These are phyloP conservation scores for Atkinsonella texensis DNA, from an alignment of 2,329 filamentous ascomycete genomes.

Conservation along the genomic window DNA sequence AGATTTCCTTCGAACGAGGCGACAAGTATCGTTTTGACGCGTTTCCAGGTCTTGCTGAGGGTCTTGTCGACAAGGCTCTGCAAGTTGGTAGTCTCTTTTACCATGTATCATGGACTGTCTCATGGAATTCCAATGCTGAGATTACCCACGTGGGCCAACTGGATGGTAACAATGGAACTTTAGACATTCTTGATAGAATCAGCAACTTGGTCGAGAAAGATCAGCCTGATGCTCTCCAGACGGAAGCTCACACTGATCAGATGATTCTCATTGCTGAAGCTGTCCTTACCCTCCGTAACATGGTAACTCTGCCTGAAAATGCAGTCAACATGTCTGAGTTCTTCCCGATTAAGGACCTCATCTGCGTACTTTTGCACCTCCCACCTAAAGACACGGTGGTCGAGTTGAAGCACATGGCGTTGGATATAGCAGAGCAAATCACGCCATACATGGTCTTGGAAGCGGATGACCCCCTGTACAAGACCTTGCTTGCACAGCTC, in stretches of 20 bases:
- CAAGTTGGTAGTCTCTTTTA: slow-evolving; percentile 71
- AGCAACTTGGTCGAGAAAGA: slow-evolving; percentile 45
- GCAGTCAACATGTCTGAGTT: slow-evolving; percentile 69
- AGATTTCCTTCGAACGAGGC: slow-evolving; percentile 87
- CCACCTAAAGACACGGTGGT: slow-evolving; percentile 59
- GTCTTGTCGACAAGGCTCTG: slow-evolving; percentile 72
- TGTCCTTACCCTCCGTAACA: slow-evolving; percentile 79
- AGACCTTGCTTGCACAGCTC: slow-evolving; percentile 54
- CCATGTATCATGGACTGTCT: slow-evolving; percentile 68
- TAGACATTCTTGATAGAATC: slow-evolving; percentile 53
- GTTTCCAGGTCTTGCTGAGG: slow-evolving; percentile 79
- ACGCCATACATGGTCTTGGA: slow-evolving; percentile 69
- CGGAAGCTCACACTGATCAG: slow-evolving; percentile 56
- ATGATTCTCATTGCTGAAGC: slow-evolving; percentile 76
- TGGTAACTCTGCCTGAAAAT: slow-evolving; percentile 89
- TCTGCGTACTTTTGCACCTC: slow-evolving; percentile 71
- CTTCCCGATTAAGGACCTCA: slow-evolving; percentile 63
- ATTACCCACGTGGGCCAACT: slow-evolving; percentile 36
- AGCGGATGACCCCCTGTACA: slow-evolving; percentile 66
- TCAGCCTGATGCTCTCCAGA: slow-evolving; percentile 57
- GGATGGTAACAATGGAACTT: slow-evolving; percentile 38
- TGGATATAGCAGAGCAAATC: slow-evolving; percentile 85
- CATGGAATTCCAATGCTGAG: slow-evolving; percentile 47
- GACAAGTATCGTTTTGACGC: slow-evolving; percentile 94
- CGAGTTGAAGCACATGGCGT: slow-evolving; percentile 80